These are phyloP conservation scores for Penicillium sp. DNA, from an alignment of 2,329 filamentous ascomycete genomes.

Conservation along the genomic window DNA sequence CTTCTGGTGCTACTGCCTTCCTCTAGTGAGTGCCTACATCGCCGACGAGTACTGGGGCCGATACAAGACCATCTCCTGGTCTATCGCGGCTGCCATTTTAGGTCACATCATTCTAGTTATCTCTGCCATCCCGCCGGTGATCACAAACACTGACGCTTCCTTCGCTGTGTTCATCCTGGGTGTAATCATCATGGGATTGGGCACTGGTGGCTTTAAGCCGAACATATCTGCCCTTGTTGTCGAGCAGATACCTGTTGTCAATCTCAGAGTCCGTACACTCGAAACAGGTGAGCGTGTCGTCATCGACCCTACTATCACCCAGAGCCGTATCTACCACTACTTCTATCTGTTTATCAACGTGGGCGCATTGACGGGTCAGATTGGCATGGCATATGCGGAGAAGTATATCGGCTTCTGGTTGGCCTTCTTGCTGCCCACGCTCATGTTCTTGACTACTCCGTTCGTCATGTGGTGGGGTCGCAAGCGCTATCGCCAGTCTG, in stretches of 20 bases:
- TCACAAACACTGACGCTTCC: neutral
- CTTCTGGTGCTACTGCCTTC: constrained; percentile 57
- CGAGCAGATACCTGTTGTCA: neutral
- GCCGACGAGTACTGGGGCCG: constrained; percentile 64
- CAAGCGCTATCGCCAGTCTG: neutral
- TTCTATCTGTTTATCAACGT: neutral
- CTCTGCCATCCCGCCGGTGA: neutral
- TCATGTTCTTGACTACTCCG: neutral
- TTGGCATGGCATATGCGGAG: neutral
- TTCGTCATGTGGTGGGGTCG: neutral
- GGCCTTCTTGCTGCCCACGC: neutral
- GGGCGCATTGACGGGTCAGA: neutral
- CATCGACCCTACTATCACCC: neutral
- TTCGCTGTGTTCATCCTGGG: neutral
- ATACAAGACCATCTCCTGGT: constrained; percentile 62
- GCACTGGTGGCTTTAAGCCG: neutral
- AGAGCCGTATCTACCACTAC: neutral
- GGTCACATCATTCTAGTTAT: constrained; percentile 32
- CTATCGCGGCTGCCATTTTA: constrained; percentile 54
- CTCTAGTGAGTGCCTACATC: constrained; percentile 53
- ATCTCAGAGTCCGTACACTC: neutral
- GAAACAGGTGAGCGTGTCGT: neutral
- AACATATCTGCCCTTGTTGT: neutral
- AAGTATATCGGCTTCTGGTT: neutral
- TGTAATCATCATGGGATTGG: neutral